Evolutionary conservation across 495 filamentous ascomycete genomes (phyloP).

Genomic region (Trypethelium eluteriae): DNA sequence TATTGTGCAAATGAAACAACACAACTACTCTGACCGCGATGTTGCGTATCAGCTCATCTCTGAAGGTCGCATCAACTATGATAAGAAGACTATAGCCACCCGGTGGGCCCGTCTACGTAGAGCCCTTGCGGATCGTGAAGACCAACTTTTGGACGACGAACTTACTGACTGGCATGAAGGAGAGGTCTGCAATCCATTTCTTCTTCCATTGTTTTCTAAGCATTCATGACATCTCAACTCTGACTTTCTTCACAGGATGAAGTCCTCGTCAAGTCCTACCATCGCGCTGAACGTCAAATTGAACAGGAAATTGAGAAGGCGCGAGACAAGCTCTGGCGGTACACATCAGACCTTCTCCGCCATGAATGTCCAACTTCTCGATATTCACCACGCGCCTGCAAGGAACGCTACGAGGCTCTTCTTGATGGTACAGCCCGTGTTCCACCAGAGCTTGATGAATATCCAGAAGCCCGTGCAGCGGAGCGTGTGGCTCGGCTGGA

Average conservation of each 20-base stretch:
- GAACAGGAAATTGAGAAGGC: constrained; percentile 25
- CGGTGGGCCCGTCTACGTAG: constrained; percentile 33
- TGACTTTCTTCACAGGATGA: constrained; percentile 23
- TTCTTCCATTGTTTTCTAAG: not conserved
- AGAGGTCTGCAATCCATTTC: constrained; percentile 29
- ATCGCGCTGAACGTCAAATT: constrained; percentile 25
- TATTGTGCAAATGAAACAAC: constrained; percentile 34
- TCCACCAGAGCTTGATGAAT: constrained; percentile 29
- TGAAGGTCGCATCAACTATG: constrained; percentile 31
- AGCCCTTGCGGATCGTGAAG: constrained; percentile 28
- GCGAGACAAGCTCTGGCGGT: constrained; percentile 24
- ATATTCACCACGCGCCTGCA: constrained; percentile 30
- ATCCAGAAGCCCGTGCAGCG: constrained; percentile 24
- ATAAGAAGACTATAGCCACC: constrained; percentile 35
- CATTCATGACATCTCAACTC: not conserved
- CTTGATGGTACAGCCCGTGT: constrained; percentile 28
- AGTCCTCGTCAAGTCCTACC: constrained; percentile 23
- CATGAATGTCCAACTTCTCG: constrained; percentile 17
- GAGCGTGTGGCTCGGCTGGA: constrained; percentile 22
- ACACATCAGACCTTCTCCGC: constrained; percentile 25
- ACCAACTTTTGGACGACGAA: constrained; percentile 33
- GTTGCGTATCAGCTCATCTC: constrained; percentile 30
- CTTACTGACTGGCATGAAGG: constrained; percentile 35
- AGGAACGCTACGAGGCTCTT: constrained; percentile 29
- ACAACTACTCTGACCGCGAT: constrained; percentile 29